Evolutionary conservation across 83 land plant species (phyloP).

Genomic region (Picea abies): DNA sequence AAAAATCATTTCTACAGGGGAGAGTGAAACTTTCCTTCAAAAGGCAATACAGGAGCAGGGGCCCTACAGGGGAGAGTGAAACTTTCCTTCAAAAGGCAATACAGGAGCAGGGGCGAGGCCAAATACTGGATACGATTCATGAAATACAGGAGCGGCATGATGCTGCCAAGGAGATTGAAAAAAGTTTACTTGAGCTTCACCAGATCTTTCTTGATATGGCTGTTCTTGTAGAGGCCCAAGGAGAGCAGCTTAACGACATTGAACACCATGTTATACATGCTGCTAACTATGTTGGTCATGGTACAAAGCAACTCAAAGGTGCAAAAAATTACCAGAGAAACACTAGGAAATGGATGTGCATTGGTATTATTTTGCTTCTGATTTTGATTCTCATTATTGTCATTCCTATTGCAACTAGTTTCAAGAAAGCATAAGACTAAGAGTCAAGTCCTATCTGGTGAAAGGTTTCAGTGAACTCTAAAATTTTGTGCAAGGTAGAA

Average conservation of each 20-base stretch:
- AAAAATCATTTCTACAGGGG: conserved; percentile 46
- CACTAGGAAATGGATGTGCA: conserved; percentile 39
- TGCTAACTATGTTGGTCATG: conserved; percentile 46
- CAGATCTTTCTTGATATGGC: conserved; percentile 86
- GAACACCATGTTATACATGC: conserved; percentile 61
- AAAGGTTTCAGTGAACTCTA: too few species aligned
- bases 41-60: conserved; percentile 41
- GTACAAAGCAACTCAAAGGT: conserved; percentile 47
- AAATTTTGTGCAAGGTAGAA: too few species aligned
- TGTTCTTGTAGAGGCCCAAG: conserved; percentile 73
- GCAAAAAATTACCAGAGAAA: conserved; percentile 58
- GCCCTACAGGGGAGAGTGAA: conserved; percentile 43
- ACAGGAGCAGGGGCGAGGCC: conserved; percentile 28
- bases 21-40: conserved; percentile 40
- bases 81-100: conserved; percentile 37
- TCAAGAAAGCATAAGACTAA: conserved; percentile 5
- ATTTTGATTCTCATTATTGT: conserved; percentile 36
- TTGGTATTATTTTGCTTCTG: conserved; percentile 32
- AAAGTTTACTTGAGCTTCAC: conserved; percentile 63
- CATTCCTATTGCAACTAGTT: conserved; percentile 34
- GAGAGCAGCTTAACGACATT: conserved; percentile 60
- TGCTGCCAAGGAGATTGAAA: conserved; percentile 52
- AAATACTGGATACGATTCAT: conserved; percentile 24
- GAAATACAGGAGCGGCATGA: conserved; percentile 58
- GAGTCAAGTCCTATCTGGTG: too few species aligned